Percentiles rank a stretch among this genome's conserved stretches.
Conservation (phyloP, 2,329 filamentous ascomycete species). For the Fusarium brachygibbosum region DNA sequence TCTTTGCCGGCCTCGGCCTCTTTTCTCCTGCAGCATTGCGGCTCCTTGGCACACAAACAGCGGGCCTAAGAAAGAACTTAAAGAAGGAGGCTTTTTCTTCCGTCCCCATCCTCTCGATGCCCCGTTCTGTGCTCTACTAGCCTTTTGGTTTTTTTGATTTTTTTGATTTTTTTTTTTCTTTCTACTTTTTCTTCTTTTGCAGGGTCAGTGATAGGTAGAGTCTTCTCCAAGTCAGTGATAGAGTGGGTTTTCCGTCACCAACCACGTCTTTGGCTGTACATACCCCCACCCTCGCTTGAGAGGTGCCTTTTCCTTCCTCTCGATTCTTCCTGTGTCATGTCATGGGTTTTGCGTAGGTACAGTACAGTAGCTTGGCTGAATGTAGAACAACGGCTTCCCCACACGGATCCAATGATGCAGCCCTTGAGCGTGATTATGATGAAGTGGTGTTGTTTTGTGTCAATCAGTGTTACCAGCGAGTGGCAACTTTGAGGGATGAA, state of each 20-base stretch:
- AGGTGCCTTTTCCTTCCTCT: conserved; percentile 17
- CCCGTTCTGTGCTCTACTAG: conserved; percentile 13
- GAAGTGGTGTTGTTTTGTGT: conserved; percentile 16
- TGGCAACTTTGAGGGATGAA: conserved; percentile 28
- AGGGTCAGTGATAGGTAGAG: conserved; percentile 33
- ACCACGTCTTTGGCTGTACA: conserved; percentile 14
- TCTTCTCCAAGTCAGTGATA: conserved; percentile 14
- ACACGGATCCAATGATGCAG: conserved; percentile 1
- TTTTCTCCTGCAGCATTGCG: conserved; percentile 15
- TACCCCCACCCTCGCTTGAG: conserved; percentile 16
- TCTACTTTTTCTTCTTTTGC: conserved; percentile 16
- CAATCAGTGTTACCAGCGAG: conserved; percentile 8
- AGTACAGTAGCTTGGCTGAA: background rate
- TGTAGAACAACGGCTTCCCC: background rate
- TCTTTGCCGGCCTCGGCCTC: conserved; percentile 33
- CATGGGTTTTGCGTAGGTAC: background rate
- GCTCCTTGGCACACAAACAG: conserved; percentile 16
- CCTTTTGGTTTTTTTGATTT: conserved; percentile 4
- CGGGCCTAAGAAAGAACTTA: conserved; percentile 13
- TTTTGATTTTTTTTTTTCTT: background rate
- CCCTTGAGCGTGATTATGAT: conserved; percentile 4
- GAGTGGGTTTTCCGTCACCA: conserved; percentile 26
- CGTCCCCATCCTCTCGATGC: conserved; percentile 1
- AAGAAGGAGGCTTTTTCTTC: conserved; percentile 20
- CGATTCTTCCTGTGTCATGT: background rate